Evolutionary conservation across 805 yeast species (phyloP).

Genomic region (Starmerella cellae): DNA sequence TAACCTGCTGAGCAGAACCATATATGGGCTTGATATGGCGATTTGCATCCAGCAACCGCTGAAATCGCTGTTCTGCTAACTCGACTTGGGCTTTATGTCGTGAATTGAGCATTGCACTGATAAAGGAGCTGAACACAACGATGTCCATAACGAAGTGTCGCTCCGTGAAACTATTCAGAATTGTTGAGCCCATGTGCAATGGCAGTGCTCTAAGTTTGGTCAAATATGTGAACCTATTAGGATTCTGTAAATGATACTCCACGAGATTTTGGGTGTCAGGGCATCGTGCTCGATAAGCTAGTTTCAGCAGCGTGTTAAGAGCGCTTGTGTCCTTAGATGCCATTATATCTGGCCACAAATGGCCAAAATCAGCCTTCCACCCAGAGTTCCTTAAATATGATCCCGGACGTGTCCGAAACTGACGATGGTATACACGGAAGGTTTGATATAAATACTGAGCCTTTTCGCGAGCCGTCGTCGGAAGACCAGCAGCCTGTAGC

Average conservation of each 20-base stretch:
- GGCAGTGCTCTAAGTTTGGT: slow-evolving; percentile 17
- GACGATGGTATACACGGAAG: background rate
- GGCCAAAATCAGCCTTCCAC: slow-evolving; percentile 9
- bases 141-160: slow-evolving; percentile 22
- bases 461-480: slow-evolving; percentile 25
- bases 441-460: slow-evolving; percentile 20
- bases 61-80: slow-evolving; percentile 22
- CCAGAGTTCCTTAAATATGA: background rate
- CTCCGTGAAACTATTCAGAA: slow-evolving; percentile 16
- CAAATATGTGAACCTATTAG: slow-evolving; percentile 26
- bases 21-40: background rate
- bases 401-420: background rate
- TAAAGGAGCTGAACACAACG: slow-evolving; percentile 19
- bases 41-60: slow-evolving; percentile 2
- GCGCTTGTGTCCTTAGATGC: slow-evolving; percentile 17
- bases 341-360: slow-evolving; percentile 12
- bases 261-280: slow-evolving; percentile 15
- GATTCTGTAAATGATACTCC: slow-evolving; percentile 17
- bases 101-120: slow-evolving; percentile 18
- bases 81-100: slow-evolving; percentile 15
- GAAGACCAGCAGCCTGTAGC: slow-evolving; percentile 24
- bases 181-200: slow-evolving; percentile 9
- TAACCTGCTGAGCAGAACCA: slow-evolving; percentile 1
- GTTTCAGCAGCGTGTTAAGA: slow-evolving; percentile 24
- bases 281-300: slow-evolving; percentile 19